phyloP scores from a whole-genome alignment of 2,329 filamentous ascomycete species.

The Colletotrichum eleusines region DNA sequence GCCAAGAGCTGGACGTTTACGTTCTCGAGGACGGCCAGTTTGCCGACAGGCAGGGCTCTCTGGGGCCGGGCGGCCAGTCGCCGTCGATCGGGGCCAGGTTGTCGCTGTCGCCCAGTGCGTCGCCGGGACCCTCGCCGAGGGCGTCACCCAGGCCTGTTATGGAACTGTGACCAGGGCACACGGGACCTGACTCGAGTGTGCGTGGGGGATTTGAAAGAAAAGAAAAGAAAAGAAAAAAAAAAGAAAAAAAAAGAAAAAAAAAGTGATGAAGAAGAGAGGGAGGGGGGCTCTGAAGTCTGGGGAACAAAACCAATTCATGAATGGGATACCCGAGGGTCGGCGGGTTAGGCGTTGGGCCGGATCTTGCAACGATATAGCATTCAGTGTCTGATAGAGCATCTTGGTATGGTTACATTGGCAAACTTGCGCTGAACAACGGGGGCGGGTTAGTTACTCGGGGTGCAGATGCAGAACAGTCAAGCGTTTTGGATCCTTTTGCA shows the following conservation, averaged over 20 bases:
- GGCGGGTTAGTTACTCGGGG: background rate
- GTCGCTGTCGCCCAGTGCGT: conserved; percentile 28
- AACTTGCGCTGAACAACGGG: background rate
- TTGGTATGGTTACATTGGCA: background rate
- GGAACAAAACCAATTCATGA: background rate
- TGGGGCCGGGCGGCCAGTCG: background rate
- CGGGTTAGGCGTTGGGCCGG: background rate
- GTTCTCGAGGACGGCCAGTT: conserved; percentile 30
- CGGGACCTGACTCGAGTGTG: too few species aligned
- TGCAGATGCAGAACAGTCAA: background rate
- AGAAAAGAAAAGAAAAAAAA: too few species aligned
- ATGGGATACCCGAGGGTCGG: background rate
- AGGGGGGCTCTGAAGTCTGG: background rate
- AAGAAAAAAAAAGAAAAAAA: too few species aligned
- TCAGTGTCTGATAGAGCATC: background rate
- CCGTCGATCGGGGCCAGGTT: conserved; percentile 15
- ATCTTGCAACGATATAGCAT: background rate
- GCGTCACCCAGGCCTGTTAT: conserved; percentile 2
- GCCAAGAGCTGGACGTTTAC: conserved; percentile 18
- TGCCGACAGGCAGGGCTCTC: conserved; percentile 7
- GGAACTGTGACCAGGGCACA: background rate
- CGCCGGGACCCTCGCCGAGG: conserved; percentile 15
- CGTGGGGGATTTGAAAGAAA: too few species aligned
- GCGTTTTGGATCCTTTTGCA: conserved; percentile 21
- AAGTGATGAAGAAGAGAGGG: background rate